Evolutionary conservation across 2,329 filamentous ascomycete genomes (phyloP), one percentile per base, ranked within the genome.

Genomic region (Lecanicillium sp.): DNA sequence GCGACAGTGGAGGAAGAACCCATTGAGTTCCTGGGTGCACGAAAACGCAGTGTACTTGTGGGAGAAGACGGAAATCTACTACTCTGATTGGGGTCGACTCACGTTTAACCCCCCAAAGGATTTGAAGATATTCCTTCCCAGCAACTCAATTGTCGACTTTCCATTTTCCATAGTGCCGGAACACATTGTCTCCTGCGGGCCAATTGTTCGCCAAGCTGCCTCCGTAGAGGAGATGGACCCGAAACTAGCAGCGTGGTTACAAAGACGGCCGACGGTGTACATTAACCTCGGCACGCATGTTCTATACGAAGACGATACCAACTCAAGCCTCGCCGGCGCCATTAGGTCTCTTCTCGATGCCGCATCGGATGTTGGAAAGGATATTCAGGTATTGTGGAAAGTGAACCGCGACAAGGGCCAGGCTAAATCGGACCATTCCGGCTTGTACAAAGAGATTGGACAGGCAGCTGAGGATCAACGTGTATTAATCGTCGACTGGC

Each of bases 271-370:
- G 2, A 73, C 69, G 0, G 50, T 73, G 0, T 54, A 73, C 11
- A 59, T 74, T 10, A 72, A 69, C 37, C 56, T 74, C 0, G 70
- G 71, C 0, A 71, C 64, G 2, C 52, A 60, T 5, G 51, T 61
- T 18, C 43, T 46, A 5, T 54, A 49, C 31, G 41, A 42, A 17
- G 41, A 53, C 36, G 33, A 43, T 2, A 44, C 46, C 12, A 55
- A 54, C 6, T 19, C 12, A 5, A 36, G 31, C 6, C 59, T 63
- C 56, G 47, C 47, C 1, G 29, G 35, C 2, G 55, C 51, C 2
- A 30, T 61, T 8, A 29, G 33, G 13, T 22, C 11, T 17, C 20
- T 38, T 19, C 36, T 38, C 13, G 15, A 11, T 10, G 36, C 29
- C 5, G 36, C 36, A 6, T 11, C 29, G 12, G 29, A 17, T 3